Evolutionary conservation across 805 yeast species (phyloP), one percentile per base, ranked within the genome.

Genomic region (Candida easanensis): DNA sequence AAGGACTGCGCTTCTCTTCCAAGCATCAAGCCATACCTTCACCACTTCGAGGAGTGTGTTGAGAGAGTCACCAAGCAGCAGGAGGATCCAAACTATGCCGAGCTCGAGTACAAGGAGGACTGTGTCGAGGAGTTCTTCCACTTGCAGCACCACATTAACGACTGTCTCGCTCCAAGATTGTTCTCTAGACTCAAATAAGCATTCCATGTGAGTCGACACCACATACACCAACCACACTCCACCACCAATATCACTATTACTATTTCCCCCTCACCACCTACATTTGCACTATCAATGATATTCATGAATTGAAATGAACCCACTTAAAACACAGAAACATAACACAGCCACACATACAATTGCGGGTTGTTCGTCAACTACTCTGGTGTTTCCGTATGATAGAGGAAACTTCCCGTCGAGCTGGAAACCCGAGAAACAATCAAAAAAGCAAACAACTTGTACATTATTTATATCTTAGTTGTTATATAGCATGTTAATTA

Each of bases 51-150:
- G 51, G 97, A 91, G 69, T 91, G 99, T 78, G 82, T 81, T 46
- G 97, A 86, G 70, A 88, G 97, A 75, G 98, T 91, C 53, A 81
- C 93, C 53, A 79, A 82, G 66, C 95, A 82, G 58, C 77, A 74
- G 74, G 88, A 89, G 71, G 90, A 87, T 62, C 84, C 78, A 55
- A 95, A 74, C 57, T 90, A 91, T 65, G 96, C 70, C 22, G 82
- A 84, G 46, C 78, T 77, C 59, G 81, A 74, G 10, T 76, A 88
- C 76, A 91, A 91, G 72, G 99, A 91, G 75, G 97, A 91, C 71
- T 91, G 99, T 77, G 84, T 91, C 50, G 98, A 91, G 71, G 99
- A 91, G 71, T 91, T 86, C 69, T 91, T 91, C 88, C 98, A 93
- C 71, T 76, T 90, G 66, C 88, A 88, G 68, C 97, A 91, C 70